These are phyloP conservation scores for Paecilomyces niveus DNA, from an alignment of 2,329 filamentous ascomycete species.

Conservation along the genomic window DNA sequence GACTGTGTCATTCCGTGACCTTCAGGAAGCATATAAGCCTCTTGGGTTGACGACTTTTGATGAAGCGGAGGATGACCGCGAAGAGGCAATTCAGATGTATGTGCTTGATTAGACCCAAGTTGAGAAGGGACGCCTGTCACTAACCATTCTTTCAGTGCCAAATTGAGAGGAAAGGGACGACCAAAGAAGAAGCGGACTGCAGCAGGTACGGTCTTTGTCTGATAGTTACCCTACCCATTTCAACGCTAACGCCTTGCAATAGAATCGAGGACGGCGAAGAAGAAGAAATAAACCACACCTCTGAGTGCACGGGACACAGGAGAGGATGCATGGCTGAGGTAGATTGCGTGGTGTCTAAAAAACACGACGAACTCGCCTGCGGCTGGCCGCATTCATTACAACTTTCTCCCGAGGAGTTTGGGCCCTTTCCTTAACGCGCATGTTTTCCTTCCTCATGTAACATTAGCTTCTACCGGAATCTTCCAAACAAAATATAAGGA, in stretches of 20 bases:
- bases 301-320: neutral
- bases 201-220: constrained; percentile 26
- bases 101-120: constrained; percentile 11
- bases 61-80: constrained; percentile 71
- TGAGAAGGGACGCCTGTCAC: constrained; percentile 3
- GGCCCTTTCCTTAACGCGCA: neutral
- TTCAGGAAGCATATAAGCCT: constrained; percentile 61
- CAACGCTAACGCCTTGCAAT: neutral
- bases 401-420: neutral
- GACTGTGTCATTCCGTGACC: constrained; percentile 62
- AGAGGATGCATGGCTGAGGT: neutral
- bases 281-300: constrained; percentile 16
- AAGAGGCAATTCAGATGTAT: constrained; percentile 57
- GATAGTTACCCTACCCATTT: neutral
- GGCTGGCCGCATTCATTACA: neutral
- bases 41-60: constrained; percentile 63
- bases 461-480: neutral
- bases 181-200: constrained; percentile 78
- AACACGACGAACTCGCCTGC: neutral
- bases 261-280: constrained; percentile 21
- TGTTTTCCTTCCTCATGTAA: neutral
- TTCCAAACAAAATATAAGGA: neutral
- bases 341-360: neutral
- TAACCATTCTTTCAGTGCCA: constrained; percentile 49
- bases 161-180: constrained; percentile 74